Conservation (phyloP, 768 basidiomycete species). For the Leccinum uliginosum region DNA sequence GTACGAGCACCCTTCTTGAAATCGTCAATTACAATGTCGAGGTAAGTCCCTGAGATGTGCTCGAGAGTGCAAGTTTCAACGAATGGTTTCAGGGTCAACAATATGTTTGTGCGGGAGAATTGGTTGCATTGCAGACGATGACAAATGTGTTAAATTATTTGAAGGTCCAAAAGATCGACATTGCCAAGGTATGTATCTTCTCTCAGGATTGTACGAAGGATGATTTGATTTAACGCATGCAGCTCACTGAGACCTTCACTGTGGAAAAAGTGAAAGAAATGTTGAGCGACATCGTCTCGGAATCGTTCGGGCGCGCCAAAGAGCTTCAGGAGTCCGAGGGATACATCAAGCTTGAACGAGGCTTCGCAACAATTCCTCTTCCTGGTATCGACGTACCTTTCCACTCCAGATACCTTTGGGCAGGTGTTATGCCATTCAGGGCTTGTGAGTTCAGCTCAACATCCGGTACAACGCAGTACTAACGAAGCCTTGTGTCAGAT, state of each 20-base stretch:
- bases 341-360: constrained; percentile 91
- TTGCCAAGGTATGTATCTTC: constrained; percentile 58
- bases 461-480: neutral
- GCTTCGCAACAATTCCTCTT: constrained; percentile 92
- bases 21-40: constrained; percentile 97
- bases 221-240: neutral
- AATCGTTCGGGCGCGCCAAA: constrained; percentile 69
- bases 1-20: constrained; percentile 81
- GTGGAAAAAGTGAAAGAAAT: constrained; percentile 96
- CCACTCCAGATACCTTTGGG: constrained; percentile 99
- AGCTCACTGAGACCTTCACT: constrained; percentile 85
- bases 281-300: constrained; percentile 86
- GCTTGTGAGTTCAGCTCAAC: constrained; percentile 61
- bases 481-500: constrained; percentile 42
- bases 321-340: constrained; percentile 81
- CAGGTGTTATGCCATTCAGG: constrained; percentile 95
- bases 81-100: constrained; percentile 76
- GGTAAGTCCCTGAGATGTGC: constrained; percentile 37
- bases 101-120: constrained; percentile 98
- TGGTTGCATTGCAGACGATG: constrained; percentile 87
- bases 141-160: constrained; percentile 96
- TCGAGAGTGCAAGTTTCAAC: neutral
- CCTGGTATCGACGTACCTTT: constrained; percentile 99
- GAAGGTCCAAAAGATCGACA: constrained; percentile 94
- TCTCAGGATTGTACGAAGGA: neutral